phyloP scores from a whole-genome alignment of 1,139 yeast genomes.

The Kodamaea alishanica region DNA sequence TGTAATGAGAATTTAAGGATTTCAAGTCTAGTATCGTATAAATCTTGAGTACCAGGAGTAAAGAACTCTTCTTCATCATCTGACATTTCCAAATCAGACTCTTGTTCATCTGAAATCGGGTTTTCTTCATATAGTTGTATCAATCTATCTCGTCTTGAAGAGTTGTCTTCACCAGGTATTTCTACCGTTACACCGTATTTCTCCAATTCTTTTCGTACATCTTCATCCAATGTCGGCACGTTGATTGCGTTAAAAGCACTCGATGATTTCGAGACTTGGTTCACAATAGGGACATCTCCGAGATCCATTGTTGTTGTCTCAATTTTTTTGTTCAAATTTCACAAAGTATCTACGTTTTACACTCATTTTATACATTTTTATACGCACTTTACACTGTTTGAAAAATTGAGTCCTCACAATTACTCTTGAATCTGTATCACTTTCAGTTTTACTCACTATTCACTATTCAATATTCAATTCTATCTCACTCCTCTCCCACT shows the following conservation, averaged over 20 bases:
- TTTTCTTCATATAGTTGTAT: slow-evolving; percentile 20
- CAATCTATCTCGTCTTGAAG: slow-evolving; percentile 59
- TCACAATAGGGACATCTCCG: slow-evolving; percentile 23
- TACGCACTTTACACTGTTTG: no score
- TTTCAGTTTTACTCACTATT: no score
- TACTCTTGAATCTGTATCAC: no score
- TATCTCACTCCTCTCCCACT: no score
- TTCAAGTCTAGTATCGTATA: slow-evolving; percentile 50
- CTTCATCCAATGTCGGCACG: slow-evolving; percentile 64
- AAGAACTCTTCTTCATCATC: slow-evolving; percentile 76
- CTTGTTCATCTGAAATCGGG: slow-evolving; percentile 19
- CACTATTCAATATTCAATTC: no score
- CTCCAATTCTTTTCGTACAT: slow-evolving; percentile 49
- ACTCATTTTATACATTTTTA: no score
- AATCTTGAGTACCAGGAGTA: slow-evolving; percentile 69
- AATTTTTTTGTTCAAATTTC: neutral
- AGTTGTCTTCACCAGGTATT: slow-evolving; percentile 56
- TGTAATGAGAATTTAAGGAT: slow-evolving; percentile 52
- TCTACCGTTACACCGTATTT: slow-evolving; percentile 58
- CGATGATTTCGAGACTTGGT: slow-evolving; percentile 6
- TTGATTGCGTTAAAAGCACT: slow-evolving; percentile 11
- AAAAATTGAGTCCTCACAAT: no score
- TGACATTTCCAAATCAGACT: slow-evolving; percentile 32
- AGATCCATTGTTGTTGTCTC: slow-evolving; percentile 15
- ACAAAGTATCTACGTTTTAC: neutral